These are phyloP conservation scores for Calamus simplicifolius DNA, from an alignment of 176 grass and related monocot species.

Conservation along the genomic window DNA sequence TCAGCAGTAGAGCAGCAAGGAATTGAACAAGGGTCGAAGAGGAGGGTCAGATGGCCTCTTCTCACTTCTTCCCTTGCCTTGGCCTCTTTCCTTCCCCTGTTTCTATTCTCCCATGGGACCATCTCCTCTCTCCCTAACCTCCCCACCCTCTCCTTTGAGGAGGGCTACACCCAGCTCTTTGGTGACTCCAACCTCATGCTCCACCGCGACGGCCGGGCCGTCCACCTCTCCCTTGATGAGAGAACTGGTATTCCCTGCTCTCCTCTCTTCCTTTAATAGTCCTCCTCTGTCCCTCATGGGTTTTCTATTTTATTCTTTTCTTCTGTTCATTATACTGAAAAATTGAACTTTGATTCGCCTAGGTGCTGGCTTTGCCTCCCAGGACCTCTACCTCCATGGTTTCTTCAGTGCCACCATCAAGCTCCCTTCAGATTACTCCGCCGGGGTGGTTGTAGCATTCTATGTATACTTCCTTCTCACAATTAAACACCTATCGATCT, in stretches of 20 bases:
- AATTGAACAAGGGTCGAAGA: too few relatives aligned
- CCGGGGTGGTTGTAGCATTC: constrained; percentile 86
- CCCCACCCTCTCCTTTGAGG: constrained; percentile 49
- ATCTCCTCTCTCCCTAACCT: constrained; percentile 23
- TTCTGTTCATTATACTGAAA: too few relatives aligned
- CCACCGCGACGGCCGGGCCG: constrained; percentile 50
- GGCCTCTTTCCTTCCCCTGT: not conserved
- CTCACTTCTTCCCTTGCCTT: constrained; percentile 16
- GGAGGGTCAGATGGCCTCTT: constrained; percentile 24
- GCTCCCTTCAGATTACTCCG: constrained; percentile 64
- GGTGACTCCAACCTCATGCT: constrained; percentile 84
- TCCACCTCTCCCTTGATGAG: constrained; percentile 78
- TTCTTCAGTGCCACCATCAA: constrained; percentile 80
- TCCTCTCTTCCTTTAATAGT: not conserved
- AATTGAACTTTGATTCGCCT: not conserved
- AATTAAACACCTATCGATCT: not conserved
- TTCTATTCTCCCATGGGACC: constrained; percentile 11
- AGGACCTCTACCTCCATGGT: constrained; percentile 51
- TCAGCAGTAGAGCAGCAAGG: not conserved
- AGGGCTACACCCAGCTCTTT: constrained; percentile 84
- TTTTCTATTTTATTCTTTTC: too few relatives aligned
- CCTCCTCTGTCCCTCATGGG: constrained; percentile 1
- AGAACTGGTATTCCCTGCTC: constrained; percentile 36
- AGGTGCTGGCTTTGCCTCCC: constrained; percentile 80
- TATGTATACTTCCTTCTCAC: constrained; percentile 36